phyloP scores from a whole-genome alignment of 2,329 filamentous ascomycete genomes.

The Bipolaris sorokiniana region DNA sequence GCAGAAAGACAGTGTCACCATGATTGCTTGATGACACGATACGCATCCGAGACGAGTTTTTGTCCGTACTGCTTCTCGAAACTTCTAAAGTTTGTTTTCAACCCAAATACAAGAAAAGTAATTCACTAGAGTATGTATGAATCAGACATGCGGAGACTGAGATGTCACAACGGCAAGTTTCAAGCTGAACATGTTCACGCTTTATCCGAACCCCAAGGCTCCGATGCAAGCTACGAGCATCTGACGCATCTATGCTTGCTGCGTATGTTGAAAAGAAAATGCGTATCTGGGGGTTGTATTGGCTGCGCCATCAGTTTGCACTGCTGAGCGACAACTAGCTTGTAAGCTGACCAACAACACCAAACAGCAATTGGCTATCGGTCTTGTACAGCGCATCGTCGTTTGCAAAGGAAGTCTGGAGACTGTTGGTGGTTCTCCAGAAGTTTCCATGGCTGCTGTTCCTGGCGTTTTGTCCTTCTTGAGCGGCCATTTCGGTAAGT shows the following conservation, averaged over 20 bases:
- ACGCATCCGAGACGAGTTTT: not conserved
- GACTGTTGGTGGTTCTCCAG: constrained; percentile 43
- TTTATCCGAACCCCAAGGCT: not conserved
- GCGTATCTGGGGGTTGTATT: not conserved
- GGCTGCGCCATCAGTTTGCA: not conserved
- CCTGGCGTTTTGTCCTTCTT: constrained; percentile 41
- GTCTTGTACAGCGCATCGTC: constrained; percentile 55
- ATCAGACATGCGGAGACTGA: not conserved
- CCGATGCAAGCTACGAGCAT: not conserved
- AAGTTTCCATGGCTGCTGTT: constrained; percentile 44
- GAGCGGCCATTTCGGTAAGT: constrained; percentile 51
- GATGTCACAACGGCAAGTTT: not conserved
- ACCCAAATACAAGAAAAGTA: not conserved
- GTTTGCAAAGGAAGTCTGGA: constrained; percentile 52
- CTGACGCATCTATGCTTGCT: not conserved
- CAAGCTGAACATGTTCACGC: constrained; percentile 1
- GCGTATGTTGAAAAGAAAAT: not conserved
- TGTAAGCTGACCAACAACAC: constrained; percentile 34
- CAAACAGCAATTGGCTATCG: constrained; percentile 38
- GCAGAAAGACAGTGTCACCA: not conserved
- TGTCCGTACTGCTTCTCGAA: not conserved
- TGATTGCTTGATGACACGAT: not conserved
- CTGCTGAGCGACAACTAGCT: constrained; percentile 15
- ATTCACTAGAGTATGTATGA: not conserved
- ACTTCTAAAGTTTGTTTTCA: not conserved